Evolutionary conservation across 2,329 filamentous ascomycete species (phyloP).

Genomic region (Colletotrichum echinochloae): DNA sequence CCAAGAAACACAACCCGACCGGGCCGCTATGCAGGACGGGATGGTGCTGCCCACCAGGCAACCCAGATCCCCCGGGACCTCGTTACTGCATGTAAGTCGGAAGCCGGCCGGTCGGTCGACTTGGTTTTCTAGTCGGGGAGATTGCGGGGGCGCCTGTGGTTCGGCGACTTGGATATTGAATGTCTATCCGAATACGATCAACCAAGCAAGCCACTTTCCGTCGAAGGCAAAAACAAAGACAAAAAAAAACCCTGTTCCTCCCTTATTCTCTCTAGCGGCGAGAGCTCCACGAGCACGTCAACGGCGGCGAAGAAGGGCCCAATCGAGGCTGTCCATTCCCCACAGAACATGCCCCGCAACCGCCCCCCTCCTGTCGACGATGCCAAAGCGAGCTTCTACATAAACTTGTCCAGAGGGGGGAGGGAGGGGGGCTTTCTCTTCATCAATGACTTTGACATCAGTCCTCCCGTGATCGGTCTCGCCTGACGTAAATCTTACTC

Average conservation of each 20-base stretch:
- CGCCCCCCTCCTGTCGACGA: slow-evolving; percentile 18
- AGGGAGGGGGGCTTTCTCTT: not conserved
- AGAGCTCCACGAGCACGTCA: slow-evolving; percentile 11
- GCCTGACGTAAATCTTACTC: not conserved
- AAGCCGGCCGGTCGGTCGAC: not conserved
- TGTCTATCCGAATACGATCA: not conserved
- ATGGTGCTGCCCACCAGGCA: not conserved
- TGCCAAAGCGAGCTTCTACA: slow-evolving; percentile 8
- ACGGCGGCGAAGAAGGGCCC: slow-evolving; percentile 3
- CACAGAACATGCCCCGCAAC: slow-evolving; percentile 9
- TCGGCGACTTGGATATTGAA: not conserved
- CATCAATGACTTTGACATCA: not conserved
- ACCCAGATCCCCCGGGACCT: not conserved
- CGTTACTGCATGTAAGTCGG: not conserved
- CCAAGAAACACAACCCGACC: not conserved
- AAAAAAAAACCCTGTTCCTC: not conserved
- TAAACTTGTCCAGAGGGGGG: slow-evolving; percentile 1
- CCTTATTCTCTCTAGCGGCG: not conserved
- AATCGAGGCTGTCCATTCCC: slow-evolving; percentile 10
- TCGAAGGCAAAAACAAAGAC: not conserved
- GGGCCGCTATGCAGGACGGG: not conserved
- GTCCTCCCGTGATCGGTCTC: not conserved
- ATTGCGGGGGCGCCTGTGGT: not conserved
- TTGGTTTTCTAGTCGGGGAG: too few species aligned
- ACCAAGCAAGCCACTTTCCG: not conserved